Evolutionary conservation across 257 asterid genomes (phyloP).

Genomic region (Galeopsis tetrahit): DNA sequence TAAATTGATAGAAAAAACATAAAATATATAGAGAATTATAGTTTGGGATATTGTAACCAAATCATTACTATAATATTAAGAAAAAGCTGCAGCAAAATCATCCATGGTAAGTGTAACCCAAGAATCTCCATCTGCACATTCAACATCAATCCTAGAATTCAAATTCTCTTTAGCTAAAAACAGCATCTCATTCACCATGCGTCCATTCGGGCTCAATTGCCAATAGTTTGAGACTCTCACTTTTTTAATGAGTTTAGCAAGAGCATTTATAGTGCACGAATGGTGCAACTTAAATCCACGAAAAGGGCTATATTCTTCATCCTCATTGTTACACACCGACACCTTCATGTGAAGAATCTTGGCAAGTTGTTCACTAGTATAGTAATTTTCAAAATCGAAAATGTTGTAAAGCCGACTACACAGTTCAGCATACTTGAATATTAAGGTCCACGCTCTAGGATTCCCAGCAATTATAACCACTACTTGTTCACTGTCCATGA

Average conservation of each 20-base stretch:
- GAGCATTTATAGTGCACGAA: not conserved
- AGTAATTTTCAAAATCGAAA: slow-evolving; percentile 76
- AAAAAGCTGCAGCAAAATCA: not conserved
- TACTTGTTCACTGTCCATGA: no score
- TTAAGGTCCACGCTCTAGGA: no score
- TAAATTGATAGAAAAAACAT: no score
- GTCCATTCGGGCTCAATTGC: not conserved
- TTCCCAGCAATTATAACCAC: no score
- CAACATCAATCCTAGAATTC: not conserved
- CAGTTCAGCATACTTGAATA: no score
- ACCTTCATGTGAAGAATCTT: slow-evolving; percentile 68
- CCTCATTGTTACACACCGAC: no score
- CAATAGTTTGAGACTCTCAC: no score
- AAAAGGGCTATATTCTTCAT: no score
- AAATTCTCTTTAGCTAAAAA: not conserved
- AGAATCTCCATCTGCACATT: not conserved
- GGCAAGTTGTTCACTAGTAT: slow-evolving; percentile 66
- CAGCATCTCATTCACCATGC: not conserved
- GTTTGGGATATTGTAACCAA: no score
- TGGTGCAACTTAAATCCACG: slow-evolving; percentile 42
- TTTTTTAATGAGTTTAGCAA: not conserved
- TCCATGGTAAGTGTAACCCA: not conserved
- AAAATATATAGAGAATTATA: no score
- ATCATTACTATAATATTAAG: no score
- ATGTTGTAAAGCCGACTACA: slow-evolving; percentile 81